Evolutionary conservation across 2,329 filamentous ascomycete species (phyloP).

Genomic region (Arthroderma sp.): DNA sequence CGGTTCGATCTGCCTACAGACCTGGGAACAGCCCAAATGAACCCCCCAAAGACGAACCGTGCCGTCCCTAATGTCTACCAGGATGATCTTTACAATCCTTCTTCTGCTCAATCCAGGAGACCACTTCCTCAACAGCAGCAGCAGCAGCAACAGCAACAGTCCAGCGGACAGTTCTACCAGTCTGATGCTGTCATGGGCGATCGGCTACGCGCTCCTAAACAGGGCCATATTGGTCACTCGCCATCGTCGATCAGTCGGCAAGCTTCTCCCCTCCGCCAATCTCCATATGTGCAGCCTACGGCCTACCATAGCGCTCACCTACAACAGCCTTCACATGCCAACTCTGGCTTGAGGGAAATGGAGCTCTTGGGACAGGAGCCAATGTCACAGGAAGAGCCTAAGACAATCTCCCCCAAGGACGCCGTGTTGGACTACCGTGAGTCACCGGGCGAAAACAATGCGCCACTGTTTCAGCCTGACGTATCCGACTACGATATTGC

Average conservation of each 20-base stretch:
- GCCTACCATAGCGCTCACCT: constrained; percentile 26
- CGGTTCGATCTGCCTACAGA: constrained; percentile 44
- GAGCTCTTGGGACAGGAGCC: constrained; percentile 21
- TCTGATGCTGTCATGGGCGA: constrained; percentile 52
- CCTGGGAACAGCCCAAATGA: constrained; percentile 34
- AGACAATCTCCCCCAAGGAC: constrained; percentile 91
- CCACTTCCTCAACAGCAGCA: constrained; percentile 8
- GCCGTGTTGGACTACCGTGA: constrained; percentile 76
- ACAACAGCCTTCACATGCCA: constrained; percentile 27
- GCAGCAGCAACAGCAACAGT: neutral
- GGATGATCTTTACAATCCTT: constrained; percentile 67
- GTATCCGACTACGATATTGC: constrained; percentile 14
- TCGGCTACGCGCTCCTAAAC: constrained; percentile 65
- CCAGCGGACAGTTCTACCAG: constrained; percentile 20
- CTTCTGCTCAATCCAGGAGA: constrained; percentile 36
- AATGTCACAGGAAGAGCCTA: constrained; percentile 36
- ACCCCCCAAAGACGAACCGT: constrained; percentile 63
- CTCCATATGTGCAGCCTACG: constrained; percentile 42
- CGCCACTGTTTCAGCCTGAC: constrained; percentile 53
- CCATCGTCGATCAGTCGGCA: constrained; percentile 46
- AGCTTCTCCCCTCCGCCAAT: constrained; percentile 69
- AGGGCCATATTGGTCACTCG: constrained; percentile 53
- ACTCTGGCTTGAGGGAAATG: constrained; percentile 6
- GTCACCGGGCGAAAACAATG: constrained; percentile 50
- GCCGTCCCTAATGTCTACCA: constrained; percentile 76